Evolutionary conservation across 164 flowering plant species (phyloP).

Genomic region (Hamamelis virginiana): DNA sequence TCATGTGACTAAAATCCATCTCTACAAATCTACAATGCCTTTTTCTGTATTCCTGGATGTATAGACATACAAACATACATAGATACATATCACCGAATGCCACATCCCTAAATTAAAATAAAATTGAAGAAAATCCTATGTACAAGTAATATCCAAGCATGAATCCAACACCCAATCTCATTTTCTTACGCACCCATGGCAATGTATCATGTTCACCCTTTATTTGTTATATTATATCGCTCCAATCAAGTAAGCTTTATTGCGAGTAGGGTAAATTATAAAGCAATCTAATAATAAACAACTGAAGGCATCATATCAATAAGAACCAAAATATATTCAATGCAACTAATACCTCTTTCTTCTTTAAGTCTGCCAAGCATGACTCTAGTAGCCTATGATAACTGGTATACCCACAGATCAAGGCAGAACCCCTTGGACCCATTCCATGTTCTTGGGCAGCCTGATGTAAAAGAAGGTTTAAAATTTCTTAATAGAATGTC

Average conservation of each 20-base stretch:
- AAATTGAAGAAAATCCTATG: too few species aligned
- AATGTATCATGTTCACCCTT: neutral
- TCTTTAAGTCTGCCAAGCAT: conserved; percentile 73
- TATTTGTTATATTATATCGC: neutral
- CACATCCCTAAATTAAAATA: too few species aligned
- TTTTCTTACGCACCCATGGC: conserved; percentile 1
- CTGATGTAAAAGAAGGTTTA: conserved; percentile 26
- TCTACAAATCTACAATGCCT: too few species aligned
- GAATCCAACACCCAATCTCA: neutral
- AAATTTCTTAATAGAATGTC: neutral
- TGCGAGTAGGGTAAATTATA: too few species aligned
- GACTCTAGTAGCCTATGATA: conserved; percentile 77
- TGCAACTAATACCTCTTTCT: conserved; percentile 68
- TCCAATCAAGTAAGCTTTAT: neutral
- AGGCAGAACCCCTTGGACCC: conserved; percentile 96
- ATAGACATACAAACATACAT: too few species aligned
- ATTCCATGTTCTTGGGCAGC: conserved; percentile 82
- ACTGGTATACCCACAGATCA: conserved; percentile 90
- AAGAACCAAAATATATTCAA: too few species aligned
- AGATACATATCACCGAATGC: too few species aligned
- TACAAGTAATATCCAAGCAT: neutral
- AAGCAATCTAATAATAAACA: neutral
- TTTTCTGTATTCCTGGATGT: too few species aligned
- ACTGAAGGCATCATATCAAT: neutral
- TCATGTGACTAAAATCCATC: too few species aligned